phyloP scores from a whole-genome alignment of 2,329 filamentous ascomycete species.

The Dactylellina haptotyla region DNA sequence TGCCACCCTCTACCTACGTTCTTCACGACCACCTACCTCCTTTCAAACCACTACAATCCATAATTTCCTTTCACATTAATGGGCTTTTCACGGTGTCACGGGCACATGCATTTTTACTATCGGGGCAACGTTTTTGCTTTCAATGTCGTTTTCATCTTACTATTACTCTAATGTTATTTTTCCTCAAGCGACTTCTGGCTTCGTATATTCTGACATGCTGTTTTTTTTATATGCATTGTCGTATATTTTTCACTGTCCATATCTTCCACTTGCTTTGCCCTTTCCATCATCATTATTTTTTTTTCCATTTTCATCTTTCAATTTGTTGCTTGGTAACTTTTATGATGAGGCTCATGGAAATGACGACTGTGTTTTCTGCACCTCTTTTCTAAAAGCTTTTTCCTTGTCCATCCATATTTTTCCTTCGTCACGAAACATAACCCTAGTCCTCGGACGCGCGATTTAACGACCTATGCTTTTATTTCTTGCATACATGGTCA shows the following conservation, averaged over 20 bases:
- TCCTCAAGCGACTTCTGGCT: slow-evolving; percentile 38
- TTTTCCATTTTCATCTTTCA: slow-evolving; percentile 56
- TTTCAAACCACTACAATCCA: slow-evolving; percentile 10
- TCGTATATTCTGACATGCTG: slow-evolving; percentile 51
- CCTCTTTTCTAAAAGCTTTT: slow-evolving; percentile 27
- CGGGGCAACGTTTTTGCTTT: slow-evolving; percentile 31
- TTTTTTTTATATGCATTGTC: slow-evolving; percentile 54
- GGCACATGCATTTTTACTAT: slow-evolving; percentile 49
- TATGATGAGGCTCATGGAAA: slow-evolving; percentile 40
- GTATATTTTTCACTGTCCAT: slow-evolving; percentile 48
- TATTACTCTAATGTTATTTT: slow-evolving; percentile 42
- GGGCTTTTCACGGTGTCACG: slow-evolving; percentile 44
- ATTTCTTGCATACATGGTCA: no score
- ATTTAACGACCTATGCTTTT: no score
- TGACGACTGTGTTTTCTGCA: slow-evolving; percentile 21
- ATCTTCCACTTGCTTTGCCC: no score
- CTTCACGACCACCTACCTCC: neutral
- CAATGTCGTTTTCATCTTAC: slow-evolving; percentile 19
- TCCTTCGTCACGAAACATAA: neutral
- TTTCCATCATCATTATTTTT: slow-evolving; percentile 33
- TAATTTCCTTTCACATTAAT: slow-evolving; percentile 31
- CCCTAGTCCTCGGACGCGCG: neutral
- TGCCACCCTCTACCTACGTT: neutral
- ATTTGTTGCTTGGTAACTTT: slow-evolving; percentile 52
- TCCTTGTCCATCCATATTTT: neutral